Evolutionary conservation across 2,329 filamentous ascomycete genomes (phyloP).

Genomic region (Diaporthe sp.): DNA sequence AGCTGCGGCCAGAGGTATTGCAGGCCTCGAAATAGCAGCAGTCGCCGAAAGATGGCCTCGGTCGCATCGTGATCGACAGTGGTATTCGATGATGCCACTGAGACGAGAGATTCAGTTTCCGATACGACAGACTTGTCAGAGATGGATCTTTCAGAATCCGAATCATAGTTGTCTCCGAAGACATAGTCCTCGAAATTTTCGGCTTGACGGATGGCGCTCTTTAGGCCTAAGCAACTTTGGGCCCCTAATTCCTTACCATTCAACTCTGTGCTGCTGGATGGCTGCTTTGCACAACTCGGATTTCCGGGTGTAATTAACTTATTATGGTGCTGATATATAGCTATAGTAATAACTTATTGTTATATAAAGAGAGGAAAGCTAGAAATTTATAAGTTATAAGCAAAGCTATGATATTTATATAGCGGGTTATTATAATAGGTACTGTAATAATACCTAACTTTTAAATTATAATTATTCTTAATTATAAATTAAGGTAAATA

Average conservation of each 20-base stretch:
- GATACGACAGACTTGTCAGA: not conserved
- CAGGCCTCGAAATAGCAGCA: not conserved
- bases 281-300: too few species aligned
- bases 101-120: not conserved
- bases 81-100: not conserved
- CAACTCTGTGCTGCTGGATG: not conserved
- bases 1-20: conserved; percentile 34
- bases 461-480: too few species aligned
- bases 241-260: not conserved
- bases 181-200: not conserved
- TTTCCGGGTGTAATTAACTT: too few species aligned
- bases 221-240: too few species aligned
- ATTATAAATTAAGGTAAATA: too few species aligned
- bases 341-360: too few species aligned
- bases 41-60: conserved; percentile 7
- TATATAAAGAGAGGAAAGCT: too few species aligned
- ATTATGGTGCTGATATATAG: too few species aligned
- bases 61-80: conserved; percentile 4
- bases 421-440: too few species aligned
- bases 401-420: too few species aligned
- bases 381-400: too few species aligned
- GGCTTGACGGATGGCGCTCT: not conserved
- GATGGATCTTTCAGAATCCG: not conserved
- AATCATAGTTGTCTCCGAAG: not conserved
- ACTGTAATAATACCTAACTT: too few species aligned